Conservation (phyloP, 1,284 basidiomycete genomes). For the Fereydounia khargensis region DNA sequence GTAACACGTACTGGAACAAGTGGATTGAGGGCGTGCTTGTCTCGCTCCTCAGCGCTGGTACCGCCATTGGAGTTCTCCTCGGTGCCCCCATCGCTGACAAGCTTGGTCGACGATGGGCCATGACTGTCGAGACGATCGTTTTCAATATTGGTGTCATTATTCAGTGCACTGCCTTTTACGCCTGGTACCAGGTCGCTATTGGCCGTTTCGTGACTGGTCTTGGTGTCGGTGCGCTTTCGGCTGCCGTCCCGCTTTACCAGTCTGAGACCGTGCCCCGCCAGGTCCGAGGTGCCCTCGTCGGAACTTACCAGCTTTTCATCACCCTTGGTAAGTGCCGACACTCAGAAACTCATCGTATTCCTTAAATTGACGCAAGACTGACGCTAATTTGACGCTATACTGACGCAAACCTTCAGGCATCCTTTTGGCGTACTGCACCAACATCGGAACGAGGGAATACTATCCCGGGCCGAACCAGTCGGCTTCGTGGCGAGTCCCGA, state of each 20-base stretch:
- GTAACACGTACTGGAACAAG: slow-evolving; percentile 35
- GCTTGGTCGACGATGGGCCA: slow-evolving; percentile 70
- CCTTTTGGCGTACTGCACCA: slow-evolving; percentile 66
- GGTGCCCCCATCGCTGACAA: slow-evolving; percentile 63
- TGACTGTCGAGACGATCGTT: slow-evolving; percentile 68
- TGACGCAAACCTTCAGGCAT: no score
- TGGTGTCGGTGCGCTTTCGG: slow-evolving; percentile 61
- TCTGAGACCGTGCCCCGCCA: slow-evolving; percentile 74
- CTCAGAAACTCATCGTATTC: no score
- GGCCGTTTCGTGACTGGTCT: slow-evolving; percentile 60
- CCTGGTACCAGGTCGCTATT: slow-evolving; percentile 61
- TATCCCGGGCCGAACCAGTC: no score
- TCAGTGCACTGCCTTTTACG: slow-evolving; percentile 53
- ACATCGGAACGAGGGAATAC: slow-evolving; percentile 48
- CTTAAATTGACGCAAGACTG: no score
- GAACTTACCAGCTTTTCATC: slow-evolving; percentile 69
- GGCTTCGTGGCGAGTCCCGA: slow-evolving; percentile 68
- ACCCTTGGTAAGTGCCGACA: no score
- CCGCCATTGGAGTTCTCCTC: slow-evolving; percentile 52
- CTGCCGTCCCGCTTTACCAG: slow-evolving; percentile 74
- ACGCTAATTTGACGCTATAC: no score
- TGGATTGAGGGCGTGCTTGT: slow-evolving; percentile 66
- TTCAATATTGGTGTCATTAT: slow-evolving; percentile 72
- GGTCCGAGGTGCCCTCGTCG: slow-evolving; percentile 72
- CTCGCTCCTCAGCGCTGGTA: slow-evolving; percentile 63